These are phyloP conservation scores for Colletotrichum tabaci DNA, from an alignment of 2,329 filamentous ascomycete genomes.

Conservation along the genomic window DNA sequence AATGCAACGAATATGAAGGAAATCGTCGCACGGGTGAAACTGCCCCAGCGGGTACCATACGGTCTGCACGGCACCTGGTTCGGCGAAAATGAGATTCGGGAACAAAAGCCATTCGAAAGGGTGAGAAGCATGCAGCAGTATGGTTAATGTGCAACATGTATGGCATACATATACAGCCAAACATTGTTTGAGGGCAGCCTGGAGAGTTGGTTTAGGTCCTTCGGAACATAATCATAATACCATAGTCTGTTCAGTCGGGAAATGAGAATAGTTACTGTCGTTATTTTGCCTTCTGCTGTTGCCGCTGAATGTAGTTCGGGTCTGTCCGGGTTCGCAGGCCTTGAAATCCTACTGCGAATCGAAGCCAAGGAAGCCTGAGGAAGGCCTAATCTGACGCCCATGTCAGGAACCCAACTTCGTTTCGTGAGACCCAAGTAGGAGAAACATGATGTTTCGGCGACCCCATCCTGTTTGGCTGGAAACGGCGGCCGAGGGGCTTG, in stretches of 20 bases:
- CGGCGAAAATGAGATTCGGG: constrained; percentile 63
- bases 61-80: constrained; percentile 78
- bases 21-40: constrained; percentile 69
- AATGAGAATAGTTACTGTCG: not conserved
- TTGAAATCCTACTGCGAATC: no score
- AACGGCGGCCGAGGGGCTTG: not conserved
- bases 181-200: no score
- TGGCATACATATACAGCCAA: not conserved
- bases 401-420: no score
- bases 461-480: not conserved
- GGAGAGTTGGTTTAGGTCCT: not conserved
- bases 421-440: no score
- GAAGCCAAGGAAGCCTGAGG: no score
- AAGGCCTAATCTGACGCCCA: no score
- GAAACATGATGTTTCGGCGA: no score
- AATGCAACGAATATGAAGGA: constrained; percentile 74
- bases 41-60: constrained; percentile 79
- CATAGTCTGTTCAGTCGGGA: constrained; percentile 4
- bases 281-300: no score
- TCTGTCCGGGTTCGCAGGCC: no score
- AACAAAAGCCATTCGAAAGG: constrained; percentile 57
- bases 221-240: constrained; percentile 13
- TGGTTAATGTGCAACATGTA: not conserved
- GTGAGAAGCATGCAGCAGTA: not conserved
- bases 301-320: no score